phyloP scores from a whole-genome alignment of 2,329 filamentous ascomycete genomes.

The Fusarium pilosicola region DNA sequence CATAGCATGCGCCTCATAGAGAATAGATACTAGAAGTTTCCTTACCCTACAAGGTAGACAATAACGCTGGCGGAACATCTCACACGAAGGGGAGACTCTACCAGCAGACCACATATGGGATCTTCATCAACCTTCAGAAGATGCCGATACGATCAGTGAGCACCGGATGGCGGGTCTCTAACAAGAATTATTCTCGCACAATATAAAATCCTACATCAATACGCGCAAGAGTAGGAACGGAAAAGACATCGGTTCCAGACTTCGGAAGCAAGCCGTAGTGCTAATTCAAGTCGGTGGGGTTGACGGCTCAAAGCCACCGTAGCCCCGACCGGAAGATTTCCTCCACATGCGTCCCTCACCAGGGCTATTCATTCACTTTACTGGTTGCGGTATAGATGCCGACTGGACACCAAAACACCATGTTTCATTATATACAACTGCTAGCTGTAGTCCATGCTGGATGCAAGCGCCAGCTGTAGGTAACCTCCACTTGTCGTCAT shows the following conservation, averaged over 20 bases:
- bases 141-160: too few relatives aligned
- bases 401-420: background rate
- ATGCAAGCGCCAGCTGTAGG: background rate
- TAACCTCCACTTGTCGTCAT: background rate
- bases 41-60: fast-evolving
- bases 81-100: fast-evolving
- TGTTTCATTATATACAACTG: background rate
- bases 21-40: fast-evolving
- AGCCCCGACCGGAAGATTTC: background rate
- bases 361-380: background rate
- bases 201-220: background rate
- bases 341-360: background rate
- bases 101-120: background rate
- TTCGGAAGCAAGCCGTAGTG: background rate
- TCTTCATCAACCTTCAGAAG: background rate
- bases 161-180: too few relatives aligned
- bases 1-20: too few relatives aligned
- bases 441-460: background rate
- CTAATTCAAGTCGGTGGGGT: background rate
- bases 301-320: background rate
- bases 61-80: background rate
- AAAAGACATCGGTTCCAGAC: background rate
- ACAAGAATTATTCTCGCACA: background rate
- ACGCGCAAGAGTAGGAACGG: background rate
- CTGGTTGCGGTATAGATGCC: background rate